Conservation (phyloP, 2,329 filamentous ascomycete genomes). For the Sporothrix pallida region DNA sequence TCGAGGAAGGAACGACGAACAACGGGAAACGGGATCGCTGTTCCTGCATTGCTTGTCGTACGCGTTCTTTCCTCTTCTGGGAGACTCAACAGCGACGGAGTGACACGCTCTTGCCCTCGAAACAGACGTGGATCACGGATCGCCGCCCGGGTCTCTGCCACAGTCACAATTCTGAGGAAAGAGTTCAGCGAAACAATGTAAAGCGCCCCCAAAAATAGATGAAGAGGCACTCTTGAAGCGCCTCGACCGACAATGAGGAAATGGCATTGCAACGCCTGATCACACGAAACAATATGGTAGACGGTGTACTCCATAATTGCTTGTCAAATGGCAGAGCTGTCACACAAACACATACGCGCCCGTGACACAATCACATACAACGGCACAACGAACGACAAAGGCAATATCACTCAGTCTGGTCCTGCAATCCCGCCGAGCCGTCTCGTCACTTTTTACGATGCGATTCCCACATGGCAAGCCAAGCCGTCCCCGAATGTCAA, state of each 20-base stretch:
- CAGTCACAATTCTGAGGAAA: background rate
- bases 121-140: conserved; percentile 27
- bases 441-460: background rate
- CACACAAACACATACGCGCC: background rate
- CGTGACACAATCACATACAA: background rate
- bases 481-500: background rate
- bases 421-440: background rate
- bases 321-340: background rate
- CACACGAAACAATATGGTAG: background rate
- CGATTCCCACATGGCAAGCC: conserved; percentile 5
- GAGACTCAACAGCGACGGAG: too few species aligned
- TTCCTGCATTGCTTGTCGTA: background rate
- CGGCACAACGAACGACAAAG: background rate
- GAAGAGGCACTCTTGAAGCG: background rate
- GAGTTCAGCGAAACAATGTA: background rate
- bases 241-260: background rate
- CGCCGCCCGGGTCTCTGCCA: conserved; percentile 4
- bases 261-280: conserved; percentile 2
- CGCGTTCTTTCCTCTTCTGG: conserved; percentile 24
- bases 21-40: background rate
- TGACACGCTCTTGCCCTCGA: conserved; percentile 17
- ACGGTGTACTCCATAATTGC: too few species aligned
- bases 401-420: background rate
- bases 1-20: background rate
- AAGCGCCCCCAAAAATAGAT: conserved; percentile 6